These are phyloP conservation scores for Teunomyces gatunensis DNA, from an alignment of 805 yeast genomes.

Conservation along the genomic window DNA sequence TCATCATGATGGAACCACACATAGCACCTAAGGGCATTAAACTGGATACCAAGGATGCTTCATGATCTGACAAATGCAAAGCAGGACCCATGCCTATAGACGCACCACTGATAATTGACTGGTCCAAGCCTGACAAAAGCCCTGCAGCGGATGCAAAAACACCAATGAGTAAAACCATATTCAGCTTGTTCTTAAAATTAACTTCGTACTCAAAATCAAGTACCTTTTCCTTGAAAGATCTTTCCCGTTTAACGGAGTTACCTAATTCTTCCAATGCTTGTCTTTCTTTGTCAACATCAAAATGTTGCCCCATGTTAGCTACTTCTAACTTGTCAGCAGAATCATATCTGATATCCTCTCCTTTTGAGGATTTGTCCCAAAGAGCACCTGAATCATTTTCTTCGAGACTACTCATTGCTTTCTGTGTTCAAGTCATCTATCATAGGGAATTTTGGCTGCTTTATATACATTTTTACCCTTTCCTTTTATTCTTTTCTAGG, in stretches of 20 bases:
- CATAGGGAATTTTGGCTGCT: not conserved
- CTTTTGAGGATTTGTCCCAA: not conserved
- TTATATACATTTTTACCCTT: not conserved
- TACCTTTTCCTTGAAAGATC: constrained; percentile 37
- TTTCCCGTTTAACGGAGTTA: constrained; percentile 24
- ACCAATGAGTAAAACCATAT: constrained; percentile 34
- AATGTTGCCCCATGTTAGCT: constrained; percentile 8
- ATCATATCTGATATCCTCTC: not conserved
- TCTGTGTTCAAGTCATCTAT: not conserved
- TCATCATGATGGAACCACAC: constrained; percentile 57
- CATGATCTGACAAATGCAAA: constrained; percentile 37
- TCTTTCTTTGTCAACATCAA: constrained; percentile 35
- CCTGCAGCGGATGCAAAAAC: constrained; percentile 63
- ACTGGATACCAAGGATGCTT: constrained; percentile 53
- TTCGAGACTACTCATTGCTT: not conserved
- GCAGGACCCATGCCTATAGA: constrained; percentile 46
- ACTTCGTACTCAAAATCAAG: constrained; percentile 35
- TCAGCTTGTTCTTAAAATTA: constrained; percentile 31
- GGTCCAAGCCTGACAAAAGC: constrained; percentile 64
- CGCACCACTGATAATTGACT: constrained; percentile 66
- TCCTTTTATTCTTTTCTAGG: not conserved
- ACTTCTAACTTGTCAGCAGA: not conserved
- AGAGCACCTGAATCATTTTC: not conserved
- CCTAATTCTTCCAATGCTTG: constrained; percentile 32
- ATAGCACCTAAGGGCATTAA: constrained; percentile 72